These are phyloP conservation scores for Gossypium gossypioides DNA, from an alignment of 441 rosid genomes.

Conservation along the genomic window DNA sequence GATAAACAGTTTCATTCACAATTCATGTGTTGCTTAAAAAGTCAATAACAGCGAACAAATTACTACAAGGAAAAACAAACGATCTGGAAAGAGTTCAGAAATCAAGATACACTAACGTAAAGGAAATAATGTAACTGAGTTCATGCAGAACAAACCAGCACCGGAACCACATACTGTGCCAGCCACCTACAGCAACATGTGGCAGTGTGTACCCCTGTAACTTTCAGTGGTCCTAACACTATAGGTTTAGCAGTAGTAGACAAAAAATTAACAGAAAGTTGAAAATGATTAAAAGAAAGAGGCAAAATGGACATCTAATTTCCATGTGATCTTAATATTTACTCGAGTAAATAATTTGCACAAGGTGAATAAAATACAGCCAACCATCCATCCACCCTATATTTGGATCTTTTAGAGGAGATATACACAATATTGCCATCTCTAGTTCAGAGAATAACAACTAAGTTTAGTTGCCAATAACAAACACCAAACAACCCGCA, in stretches of 20 bases:
- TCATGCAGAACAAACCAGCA: background rate
- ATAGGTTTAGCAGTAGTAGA: background rate
- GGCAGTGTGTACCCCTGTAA: background rate
- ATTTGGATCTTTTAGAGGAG: background rate
- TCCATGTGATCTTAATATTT: background rate
- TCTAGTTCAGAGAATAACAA: background rate
- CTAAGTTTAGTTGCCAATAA: background rate
- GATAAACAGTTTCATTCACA: background rate
- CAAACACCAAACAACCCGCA: background rate
- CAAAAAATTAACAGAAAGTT: background rate
- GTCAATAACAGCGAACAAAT: background rate
- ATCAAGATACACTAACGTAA: background rate
- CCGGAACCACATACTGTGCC: background rate
- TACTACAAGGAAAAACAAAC: background rate
- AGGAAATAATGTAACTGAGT: background rate
- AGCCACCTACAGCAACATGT: background rate
- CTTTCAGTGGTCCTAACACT: background rate
- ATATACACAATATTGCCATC: slow-evolving; percentile 8
- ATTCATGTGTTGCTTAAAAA: background rate
- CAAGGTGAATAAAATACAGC: background rate
- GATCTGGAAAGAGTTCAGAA: background rate
- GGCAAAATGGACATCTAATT: background rate
- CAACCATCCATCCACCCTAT: background rate
- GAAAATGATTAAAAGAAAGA: background rate
- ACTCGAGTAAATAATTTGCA: slow-evolving; percentile 9